Conservation (phyloP, 495 filamentous ascomycete genomes). For the Hypoxylon lienhwacheense region DNA sequence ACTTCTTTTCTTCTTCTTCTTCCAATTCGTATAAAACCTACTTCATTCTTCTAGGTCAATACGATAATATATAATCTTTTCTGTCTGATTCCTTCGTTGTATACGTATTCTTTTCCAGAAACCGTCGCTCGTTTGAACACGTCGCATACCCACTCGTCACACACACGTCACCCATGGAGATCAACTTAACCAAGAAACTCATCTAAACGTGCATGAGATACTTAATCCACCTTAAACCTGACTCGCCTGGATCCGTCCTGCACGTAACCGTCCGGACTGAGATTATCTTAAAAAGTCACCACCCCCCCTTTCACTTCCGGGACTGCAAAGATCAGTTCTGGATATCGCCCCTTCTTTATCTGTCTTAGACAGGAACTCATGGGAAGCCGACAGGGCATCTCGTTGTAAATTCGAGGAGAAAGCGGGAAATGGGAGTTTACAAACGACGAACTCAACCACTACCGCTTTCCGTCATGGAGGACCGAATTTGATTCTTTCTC, state of each 20-base stretch:
- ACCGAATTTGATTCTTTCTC: constrained; percentile 18
- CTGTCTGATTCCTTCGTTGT: constrained; percentile 10
- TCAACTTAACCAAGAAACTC: constrained; percentile 15
- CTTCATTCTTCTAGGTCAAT: constrained; percentile 3
- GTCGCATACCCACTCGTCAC: constrained; percentile 25
- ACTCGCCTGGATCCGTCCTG: constrained; percentile 17
- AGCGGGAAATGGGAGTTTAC: constrained; percentile 25
- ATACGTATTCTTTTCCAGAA: constrained; percentile 8
- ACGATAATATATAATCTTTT: not conserved
- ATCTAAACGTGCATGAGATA: constrained; percentile 7
- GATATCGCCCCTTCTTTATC: constrained; percentile 23
- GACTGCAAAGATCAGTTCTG: constrained; percentile 20
- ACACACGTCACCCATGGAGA: constrained; percentile 30
- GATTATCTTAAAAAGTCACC: constrained; percentile 22
- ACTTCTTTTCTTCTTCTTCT: constrained; percentile 14
- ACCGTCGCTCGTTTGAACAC: constrained; percentile 33
- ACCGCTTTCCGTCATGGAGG: constrained; percentile 25
- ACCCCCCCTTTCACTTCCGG: constrained; percentile 25
- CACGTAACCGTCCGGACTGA: too few relatives aligned
- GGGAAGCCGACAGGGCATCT: constrained; percentile 14
- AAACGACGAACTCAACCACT: constrained; percentile 16
- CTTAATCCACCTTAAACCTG: constrained; percentile 7
- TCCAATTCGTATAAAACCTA: too few relatives aligned
- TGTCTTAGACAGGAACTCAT: constrained; percentile 11
- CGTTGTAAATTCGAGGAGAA: constrained; percentile 6